These are phyloP conservation scores for Geoglossum glabrum DNA, from an alignment of 495 filamentous ascomycete genomes.

Conservation along the genomic window DNA sequence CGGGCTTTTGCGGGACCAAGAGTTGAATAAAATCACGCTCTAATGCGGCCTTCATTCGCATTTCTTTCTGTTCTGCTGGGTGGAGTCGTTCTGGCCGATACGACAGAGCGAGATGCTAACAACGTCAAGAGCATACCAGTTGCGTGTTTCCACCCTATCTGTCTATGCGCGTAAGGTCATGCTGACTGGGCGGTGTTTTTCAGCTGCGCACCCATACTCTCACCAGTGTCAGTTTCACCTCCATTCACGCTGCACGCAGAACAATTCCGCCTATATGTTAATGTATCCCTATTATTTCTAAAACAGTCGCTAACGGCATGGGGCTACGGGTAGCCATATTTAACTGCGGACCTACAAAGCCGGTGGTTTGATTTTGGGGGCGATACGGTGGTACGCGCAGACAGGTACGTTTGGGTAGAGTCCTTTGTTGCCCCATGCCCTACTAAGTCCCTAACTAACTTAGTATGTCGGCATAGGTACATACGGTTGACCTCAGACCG, in stretches of 20 bases:
- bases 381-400: slow-evolving; percentile 79
- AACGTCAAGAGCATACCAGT: slow-evolving; percentile 37
- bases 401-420: slow-evolving; percentile 38
- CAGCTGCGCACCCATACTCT: slow-evolving; percentile 67
- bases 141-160: not conserved
- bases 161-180: not conserved
- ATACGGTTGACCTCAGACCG: slow-evolving; percentile 82
- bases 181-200: slow-evolving; percentile 10
- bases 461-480: slow-evolving; percentile 34
- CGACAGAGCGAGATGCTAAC: slow-evolving; percentile 6
- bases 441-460: not conserved
- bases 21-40: not conserved
- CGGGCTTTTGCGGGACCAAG: not conserved
- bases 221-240: slow-evolving; percentile 20
- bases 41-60: slow-evolving; percentile 30
- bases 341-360: slow-evolving; percentile 96
- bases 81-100: slow-evolving; percentile 21
- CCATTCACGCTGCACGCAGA: not conserved
- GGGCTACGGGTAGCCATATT: slow-evolving; percentile 48
- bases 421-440: not conserved
- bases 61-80: slow-evolving; percentile 3
- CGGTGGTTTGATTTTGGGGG: slow-evolving; percentile 99
- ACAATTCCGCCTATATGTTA: not conserved
- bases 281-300: not conserved
- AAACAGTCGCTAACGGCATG: not conserved